These are phyloP conservation scores for Chlamydomonas reinhardtii DNA, from an alignment of 163 green algal species.

Conservation along the genomic window DNA sequence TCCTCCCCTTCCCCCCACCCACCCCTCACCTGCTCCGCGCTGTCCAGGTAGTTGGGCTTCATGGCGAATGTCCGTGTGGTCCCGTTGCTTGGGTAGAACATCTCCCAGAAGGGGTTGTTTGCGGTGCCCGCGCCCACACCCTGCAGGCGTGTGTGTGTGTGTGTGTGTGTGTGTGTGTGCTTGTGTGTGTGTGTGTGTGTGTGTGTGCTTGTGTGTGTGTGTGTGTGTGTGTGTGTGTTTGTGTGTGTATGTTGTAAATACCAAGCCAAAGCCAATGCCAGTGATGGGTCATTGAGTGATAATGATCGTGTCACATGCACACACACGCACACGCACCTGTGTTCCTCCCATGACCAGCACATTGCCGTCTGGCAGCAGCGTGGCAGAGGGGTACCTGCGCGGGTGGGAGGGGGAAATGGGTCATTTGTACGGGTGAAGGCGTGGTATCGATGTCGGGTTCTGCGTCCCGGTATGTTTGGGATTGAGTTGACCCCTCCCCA, in stretches of 20 bases:
- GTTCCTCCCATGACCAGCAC: constrained; percentile 64
- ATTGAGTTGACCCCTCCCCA: too few relatives aligned
- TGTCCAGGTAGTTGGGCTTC: constrained; percentile 9
- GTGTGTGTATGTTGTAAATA: too few relatives aligned
- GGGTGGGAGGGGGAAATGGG: too few relatives aligned
- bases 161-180: background rate
- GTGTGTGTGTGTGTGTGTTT: too few relatives aligned
- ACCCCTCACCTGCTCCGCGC: constrained; percentile 12
- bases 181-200: too few relatives aligned
- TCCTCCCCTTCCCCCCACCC: background rate
- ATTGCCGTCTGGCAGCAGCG: constrained; percentile 51
- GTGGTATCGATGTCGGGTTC: too few relatives aligned
- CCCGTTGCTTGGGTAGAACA: constrained; percentile 36
- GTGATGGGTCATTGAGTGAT: too few relatives aligned
- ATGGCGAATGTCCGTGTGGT: background rate
- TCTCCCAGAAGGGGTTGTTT: constrained; percentile 53
- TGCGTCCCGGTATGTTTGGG: too few relatives aligned
- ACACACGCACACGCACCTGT: background rate
- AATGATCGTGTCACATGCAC: too few relatives aligned
- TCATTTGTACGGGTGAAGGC: too few relatives aligned
- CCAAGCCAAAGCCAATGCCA: too few relatives aligned
- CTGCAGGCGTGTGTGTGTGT: background rate
- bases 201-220: too few relatives aligned
- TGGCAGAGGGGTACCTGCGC: constrained; percentile 54
- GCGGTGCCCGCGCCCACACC: constrained; percentile 52